Conservation (phyloP, 495 filamentous ascomycete genomes). For the Mycothermus thermophilus region DNA sequence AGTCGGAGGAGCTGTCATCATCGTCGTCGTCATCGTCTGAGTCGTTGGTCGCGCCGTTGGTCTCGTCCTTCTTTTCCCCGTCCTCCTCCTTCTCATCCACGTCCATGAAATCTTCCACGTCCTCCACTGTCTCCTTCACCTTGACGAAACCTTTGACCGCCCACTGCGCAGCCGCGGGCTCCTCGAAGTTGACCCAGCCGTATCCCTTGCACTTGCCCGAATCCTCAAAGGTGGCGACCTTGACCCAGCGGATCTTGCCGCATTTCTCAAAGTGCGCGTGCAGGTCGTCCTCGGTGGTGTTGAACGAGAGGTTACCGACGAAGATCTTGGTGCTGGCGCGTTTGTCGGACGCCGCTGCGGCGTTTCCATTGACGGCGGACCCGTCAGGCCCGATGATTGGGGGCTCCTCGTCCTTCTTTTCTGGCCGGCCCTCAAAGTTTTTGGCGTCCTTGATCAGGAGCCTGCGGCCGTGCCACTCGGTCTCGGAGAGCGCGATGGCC, state of each 20-base stretch:
- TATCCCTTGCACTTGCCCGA: constrained; percentile 96
- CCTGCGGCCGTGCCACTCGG: constrained; percentile 55
- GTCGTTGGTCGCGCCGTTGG: constrained; percentile 31
- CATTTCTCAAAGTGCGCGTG: constrained; percentile 68
- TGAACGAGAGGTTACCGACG: constrained; percentile 81
- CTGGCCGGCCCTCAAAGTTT: constrained; percentile 64
- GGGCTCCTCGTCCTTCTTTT: constrained; percentile 31
- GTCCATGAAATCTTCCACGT: constrained; percentile 44
- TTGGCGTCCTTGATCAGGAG: constrained; percentile 87
- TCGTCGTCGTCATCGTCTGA: constrained; percentile 19
- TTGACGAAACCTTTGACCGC: constrained; percentile 73
- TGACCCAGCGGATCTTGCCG: constrained; percentile 62
- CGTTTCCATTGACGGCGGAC: constrained; percentile 19
- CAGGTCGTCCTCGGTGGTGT: constrained; percentile 68
- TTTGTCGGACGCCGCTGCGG: constrained; percentile 8
- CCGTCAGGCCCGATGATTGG: constrained; percentile 10
- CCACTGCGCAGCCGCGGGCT: constrained; percentile 54
- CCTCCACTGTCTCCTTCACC: constrained; percentile 40
- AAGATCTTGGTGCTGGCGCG: constrained; percentile 63
- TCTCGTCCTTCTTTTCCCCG: constrained; percentile 35
- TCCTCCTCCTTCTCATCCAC: constrained; percentile 30
- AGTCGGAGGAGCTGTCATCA: too few species aligned
- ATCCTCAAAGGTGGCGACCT: constrained; percentile 91
- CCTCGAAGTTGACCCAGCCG: constrained; percentile 83
- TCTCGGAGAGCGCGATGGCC: constrained; percentile 69